These are phyloP conservation scores for Penicillium sp. DNA, from an alignment of 2,329 filamentous ascomycete species.

Conservation along the genomic window DNA sequence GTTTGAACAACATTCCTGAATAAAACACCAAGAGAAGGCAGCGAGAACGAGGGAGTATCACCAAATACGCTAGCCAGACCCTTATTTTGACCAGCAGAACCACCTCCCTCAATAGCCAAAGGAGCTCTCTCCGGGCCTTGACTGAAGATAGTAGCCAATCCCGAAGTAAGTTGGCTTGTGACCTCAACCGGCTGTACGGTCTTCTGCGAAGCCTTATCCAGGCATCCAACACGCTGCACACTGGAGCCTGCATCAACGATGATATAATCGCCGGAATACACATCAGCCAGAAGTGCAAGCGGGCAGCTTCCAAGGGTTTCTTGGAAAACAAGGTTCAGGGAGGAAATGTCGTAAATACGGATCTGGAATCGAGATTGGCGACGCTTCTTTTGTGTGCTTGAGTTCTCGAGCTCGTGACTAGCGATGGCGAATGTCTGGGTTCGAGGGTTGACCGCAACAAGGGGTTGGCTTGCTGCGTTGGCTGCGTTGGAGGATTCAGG, in stretches of 20 bases:
- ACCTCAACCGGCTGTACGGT: conserved; percentile 24
- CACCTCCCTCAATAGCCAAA: conserved; percentile 10
- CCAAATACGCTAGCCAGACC: conserved; percentile 40
- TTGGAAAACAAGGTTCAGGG: conserved; percentile 60
- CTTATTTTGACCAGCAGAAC: conserved; percentile 23
- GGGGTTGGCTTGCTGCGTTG: conserved; percentile 18
- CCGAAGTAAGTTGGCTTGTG: conserved; percentile 28
- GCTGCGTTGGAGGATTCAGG: conserved; percentile 39
- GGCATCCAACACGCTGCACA: conserved; percentile 53
- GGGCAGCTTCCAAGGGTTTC: conserved; percentile 58
- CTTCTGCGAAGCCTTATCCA: conserved; percentile 25
- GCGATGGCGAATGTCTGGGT: conserved; percentile 68
- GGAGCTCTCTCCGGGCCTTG: conserved; percentile 12
- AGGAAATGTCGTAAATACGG: conserved; percentile 66
- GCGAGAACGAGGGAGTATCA: conserved; percentile 38
- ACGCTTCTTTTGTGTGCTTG: conserved; percentile 46
- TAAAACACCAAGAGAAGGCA: conserved; percentile 38
- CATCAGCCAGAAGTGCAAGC: conserved; percentile 65
- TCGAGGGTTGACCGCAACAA: conserved; percentile 67
- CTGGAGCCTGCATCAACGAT: conserved; percentile 74
- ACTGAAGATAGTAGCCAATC: conserved; percentile 38
- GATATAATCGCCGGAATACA: conserved; percentile 69
- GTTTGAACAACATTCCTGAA: conserved; percentile 42
- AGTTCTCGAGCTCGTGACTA: conserved; percentile 22
- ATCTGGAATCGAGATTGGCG: conserved; percentile 49